These are phyloP conservation scores for Cordyceps cateniannulata DNA, from an alignment of 2,329 filamentous ascomycete genomes.

Conservation along the genomic window DNA sequence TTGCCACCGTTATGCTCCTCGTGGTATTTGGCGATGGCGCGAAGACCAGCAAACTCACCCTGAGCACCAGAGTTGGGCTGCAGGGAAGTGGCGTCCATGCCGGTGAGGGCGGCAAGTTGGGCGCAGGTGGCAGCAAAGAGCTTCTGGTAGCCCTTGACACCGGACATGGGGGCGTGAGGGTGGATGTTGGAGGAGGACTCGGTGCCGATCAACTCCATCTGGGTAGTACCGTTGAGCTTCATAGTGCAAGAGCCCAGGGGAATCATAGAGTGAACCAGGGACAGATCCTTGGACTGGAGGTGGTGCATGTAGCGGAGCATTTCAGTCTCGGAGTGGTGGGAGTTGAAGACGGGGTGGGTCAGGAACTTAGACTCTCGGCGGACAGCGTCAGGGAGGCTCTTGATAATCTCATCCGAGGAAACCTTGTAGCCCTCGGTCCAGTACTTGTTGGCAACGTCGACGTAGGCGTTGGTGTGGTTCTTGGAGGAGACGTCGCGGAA, in stretches of 20 bases:
- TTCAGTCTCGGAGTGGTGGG: slow-evolving; percentile 90
- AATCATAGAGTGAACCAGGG: slow-evolving; percentile 95
- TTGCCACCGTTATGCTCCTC: slow-evolving; percentile 61
- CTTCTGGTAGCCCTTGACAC: slow-evolving; percentile 60
- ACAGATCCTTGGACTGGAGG: slow-evolving; percentile 89
- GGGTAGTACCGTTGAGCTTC: slow-evolving; percentile 91
- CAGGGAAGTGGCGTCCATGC: slow-evolving; percentile 81
- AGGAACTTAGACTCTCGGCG: slow-evolving; percentile 69
- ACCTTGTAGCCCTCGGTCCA: slow-evolving; percentile 31
- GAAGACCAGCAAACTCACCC: slow-evolving; percentile 86
- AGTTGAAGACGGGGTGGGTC: slow-evolving; percentile 91
- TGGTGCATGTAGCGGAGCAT: slow-evolving; percentile 90
- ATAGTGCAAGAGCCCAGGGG: slow-evolving; percentile 95
- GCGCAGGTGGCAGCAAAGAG: slow-evolving; percentile 67
- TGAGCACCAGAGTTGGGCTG: slow-evolving; percentile 96
- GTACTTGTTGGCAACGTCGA: slow-evolving; percentile 31
- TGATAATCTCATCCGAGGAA: slow-evolving; percentile 29
- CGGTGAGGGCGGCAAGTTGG: slow-evolving; percentile 77
- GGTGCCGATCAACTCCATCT: slow-evolving; percentile 83
- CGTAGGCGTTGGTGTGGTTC: slow-evolving; percentile 18
- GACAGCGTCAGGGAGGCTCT: slow-evolving; percentile 49
- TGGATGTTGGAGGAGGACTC: slow-evolving; percentile 73
- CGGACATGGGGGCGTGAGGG: slow-evolving; percentile 63
- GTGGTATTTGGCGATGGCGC: slow-evolving; percentile 80
- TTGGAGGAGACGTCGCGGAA: slow-evolving; percentile 23